Conservation (phyloP, 768 basidiomycete species). For the Psilocybe subaeruginosa region DNA sequence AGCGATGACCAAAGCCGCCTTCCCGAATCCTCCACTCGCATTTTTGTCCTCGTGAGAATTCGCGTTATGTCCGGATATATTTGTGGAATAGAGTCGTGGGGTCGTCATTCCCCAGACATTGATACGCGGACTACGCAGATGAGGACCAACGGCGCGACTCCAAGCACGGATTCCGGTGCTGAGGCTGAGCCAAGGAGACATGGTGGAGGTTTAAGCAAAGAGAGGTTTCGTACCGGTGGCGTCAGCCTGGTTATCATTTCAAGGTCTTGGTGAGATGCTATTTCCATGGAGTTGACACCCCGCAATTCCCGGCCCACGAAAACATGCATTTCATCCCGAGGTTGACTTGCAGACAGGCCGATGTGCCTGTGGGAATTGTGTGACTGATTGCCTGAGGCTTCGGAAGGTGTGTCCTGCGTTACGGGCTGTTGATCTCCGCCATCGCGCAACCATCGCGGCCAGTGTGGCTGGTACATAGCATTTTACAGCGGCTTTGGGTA, state of each 20-base stretch:
- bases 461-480: not conserved
- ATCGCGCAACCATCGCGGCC: not conserved
- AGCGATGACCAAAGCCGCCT: conserved; percentile 1
- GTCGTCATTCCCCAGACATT: not conserved
- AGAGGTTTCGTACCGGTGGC: not conserved
- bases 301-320: not conserved
- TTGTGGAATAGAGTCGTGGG: not conserved
- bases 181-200: not conserved
- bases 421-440: not conserved
- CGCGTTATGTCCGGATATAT: conserved; percentile 4
- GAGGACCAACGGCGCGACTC: not conserved
- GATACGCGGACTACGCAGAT: not conserved
- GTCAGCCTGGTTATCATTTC: not conserved
- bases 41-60: conserved; percentile 6
- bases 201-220: not conserved
- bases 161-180: not conserved
- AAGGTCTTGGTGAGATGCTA: not conserved
- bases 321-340: not conserved
- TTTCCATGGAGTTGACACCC: conserved; percentile 9
- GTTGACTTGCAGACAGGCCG: not conserved
- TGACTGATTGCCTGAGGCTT: not conserved
- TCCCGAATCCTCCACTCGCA: not conserved
- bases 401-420: not conserved
- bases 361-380: not conserved
- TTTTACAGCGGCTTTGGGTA: not conserved